Percentiles rank a stretch among this genome's conserved stretches.
Conservation (phyloP, 164 flowering plant genomes). For the Piper longum region DNA sequence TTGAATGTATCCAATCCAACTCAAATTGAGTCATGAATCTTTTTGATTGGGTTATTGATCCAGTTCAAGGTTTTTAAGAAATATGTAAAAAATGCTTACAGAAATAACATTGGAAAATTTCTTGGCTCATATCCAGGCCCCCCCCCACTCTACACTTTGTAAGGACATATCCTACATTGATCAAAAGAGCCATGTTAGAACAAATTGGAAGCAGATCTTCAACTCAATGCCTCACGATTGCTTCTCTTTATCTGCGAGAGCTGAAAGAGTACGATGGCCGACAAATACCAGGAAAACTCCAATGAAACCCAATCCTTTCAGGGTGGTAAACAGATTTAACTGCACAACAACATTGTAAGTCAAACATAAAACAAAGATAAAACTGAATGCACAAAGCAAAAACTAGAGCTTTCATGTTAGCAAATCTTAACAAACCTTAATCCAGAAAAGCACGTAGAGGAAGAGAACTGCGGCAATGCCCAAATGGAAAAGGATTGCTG, state of each 20-base stretch:
- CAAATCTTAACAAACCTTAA: conserved; percentile 46
- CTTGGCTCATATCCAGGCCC: too few relatives aligned
- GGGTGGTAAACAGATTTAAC: conserved; percentile 86
- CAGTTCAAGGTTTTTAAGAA: too few relatives aligned
- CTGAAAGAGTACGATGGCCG: conserved; percentile 80
- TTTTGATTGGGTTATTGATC: too few relatives aligned
- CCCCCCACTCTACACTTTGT: too few relatives aligned
- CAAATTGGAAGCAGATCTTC: background rate
- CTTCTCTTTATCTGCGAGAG: conserved; percentile 29
- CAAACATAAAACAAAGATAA: background rate
- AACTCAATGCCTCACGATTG: background rate
- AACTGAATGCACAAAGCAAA: background rate
- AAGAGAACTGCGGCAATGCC: conserved; percentile 73
- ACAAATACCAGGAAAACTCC: conserved; percentile 63
- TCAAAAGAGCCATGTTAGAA: background rate
- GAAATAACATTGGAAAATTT: too few relatives aligned
- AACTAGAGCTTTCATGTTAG: background rate
- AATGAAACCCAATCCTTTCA: conserved; percentile 64
- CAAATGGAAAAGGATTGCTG: conserved; percentile 68
- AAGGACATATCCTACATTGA: too few relatives aligned
- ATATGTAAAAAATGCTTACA: too few relatives aligned
- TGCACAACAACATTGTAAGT: conserved; percentile 13
- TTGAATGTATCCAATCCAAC: too few relatives aligned
- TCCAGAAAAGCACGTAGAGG: conserved; percentile 81
- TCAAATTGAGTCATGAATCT: too few relatives aligned